Base-by-base conservation (phyloP, 345 rosid species). In the Passiflora organensis region DNA sequence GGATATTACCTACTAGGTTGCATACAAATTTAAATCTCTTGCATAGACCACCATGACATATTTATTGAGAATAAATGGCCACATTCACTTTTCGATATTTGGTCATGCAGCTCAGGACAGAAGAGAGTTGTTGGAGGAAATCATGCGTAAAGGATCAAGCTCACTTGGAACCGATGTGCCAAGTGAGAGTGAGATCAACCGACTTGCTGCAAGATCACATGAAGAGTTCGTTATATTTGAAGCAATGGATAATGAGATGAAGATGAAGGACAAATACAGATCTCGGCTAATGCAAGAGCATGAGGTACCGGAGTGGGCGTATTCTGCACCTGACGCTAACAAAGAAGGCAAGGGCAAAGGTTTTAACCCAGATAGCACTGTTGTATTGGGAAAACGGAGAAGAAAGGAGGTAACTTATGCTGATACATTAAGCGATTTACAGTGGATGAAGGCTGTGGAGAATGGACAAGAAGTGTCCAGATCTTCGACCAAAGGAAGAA, bases 251-350 rank as follows among this genome's bases (percentile, higher is more conserved):
- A 89, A 82, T 71, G 91, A 89, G 72, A 85, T 97, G 71, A 75
- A 90, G 69, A 76, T 68, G 49, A 78, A 85, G 61, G 99, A 94
- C 76, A 82, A 83, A 32, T 89, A 89, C 71, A 78, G 80, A 70
- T 71, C 82, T 22, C 96, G 99, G 38, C 90, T 94, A 51, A 87
- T 89, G 96, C 86, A 87, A 78, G 97, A 94, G 14, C 85, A 82
- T 2, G 99, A 94, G 73, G 99, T 93, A 50, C 99, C 99, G 11
- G 99, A 85, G 65, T 94, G 99, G 97, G 99, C 78, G 15, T 89
- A 82, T 65, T 52, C 79, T 52, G 61, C 76, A 39, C 77, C 82
- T 54, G 78, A 76, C 5, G 8, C 34, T 16, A 63, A 36, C 22
- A 78, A 81, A 77, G 90, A 85, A 59, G 80, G 66, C 24, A 87